Evolutionary conservation across 2,329 filamentous ascomycete genomes (phyloP), one percentile per base, ranked within the genome.

Genomic region (Fusarium newnesense): DNA sequence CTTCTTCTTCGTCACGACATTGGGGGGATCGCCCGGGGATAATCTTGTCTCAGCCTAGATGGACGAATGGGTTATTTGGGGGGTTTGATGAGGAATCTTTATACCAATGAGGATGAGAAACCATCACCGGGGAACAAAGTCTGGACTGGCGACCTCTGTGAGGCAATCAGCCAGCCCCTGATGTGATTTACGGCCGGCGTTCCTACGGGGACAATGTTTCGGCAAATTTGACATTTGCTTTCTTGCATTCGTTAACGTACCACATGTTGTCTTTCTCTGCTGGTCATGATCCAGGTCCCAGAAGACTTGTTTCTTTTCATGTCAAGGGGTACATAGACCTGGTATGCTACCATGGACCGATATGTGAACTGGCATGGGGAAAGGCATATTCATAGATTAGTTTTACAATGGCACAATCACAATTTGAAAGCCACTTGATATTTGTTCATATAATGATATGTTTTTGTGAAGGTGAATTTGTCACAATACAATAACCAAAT

Each of bases 141-240:
- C 56, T 74, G 52, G 67, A 60, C 65, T 70, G 60, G 65, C 60
- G 46, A 49, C 76, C 76, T 78, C 76, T 74, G 76, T 26, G 74
- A 78, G 76, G 70, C 47, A 57, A 60, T 69, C 62, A 56, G 76
- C 57, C 57, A 68, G 70, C 72, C 66, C 76, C 69, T 73, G 68
- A 67, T 70, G 74, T 70, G 72, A 67, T 70, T 77, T 56, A 76
- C 74, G 74, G 74, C 76, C 75, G 76, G 74, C 72, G 75, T 75
- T 74, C 69, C 75, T 64, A 43, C 61, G 70, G 75, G 74, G 73
- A 76, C 67, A 69, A n/a, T 69, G 59, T 78, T 75, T 78, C 75
- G 75, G 76, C 76, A 78, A 76, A 75, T 78, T 78, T 74, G 76
- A 78, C 49, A 78, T 78, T 78, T 78, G 76, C 76, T 73, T 78